Percentiles rank a stretch among this genome's conserved stretches.
These are phyloP conservation scores for Sugiyamaella paludigena DNA, from an alignment of 1,139 yeast species.

Conservation along the genomic window DNA sequence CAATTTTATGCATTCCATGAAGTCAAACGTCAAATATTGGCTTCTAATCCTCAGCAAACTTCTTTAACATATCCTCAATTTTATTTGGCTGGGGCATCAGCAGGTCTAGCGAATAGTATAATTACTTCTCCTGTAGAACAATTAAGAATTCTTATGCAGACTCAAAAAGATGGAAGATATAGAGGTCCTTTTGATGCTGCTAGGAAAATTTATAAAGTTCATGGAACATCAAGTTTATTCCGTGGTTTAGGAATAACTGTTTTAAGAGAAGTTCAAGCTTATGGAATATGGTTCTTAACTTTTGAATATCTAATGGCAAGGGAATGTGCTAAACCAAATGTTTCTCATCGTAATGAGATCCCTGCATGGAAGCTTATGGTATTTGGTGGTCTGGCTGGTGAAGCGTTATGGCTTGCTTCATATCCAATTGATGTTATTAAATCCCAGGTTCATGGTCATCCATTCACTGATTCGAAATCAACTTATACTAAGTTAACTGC, in stretches of 20 bases:
- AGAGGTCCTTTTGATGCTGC: slow-evolving; percentile 51
- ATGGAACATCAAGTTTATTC: slow-evolving; percentile 58
- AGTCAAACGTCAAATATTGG: slow-evolving; percentile 56
- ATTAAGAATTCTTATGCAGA: slow-evolving; percentile 65
- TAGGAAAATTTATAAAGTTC: slow-evolving; percentile 43
- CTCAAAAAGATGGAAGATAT: slow-evolving; percentile 45
- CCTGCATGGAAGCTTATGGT: slow-evolving; percentile 59
- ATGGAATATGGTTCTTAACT: slow-evolving; percentile 78
- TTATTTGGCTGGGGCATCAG: slow-evolving; percentile 69
- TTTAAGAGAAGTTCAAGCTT: slow-evolving; percentile 70
- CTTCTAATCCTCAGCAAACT: slow-evolving; percentile 31
- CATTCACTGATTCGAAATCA: slow-evolving; percentile 38
- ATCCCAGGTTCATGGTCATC: slow-evolving; percentile 66
- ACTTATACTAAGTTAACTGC: slow-evolving; percentile 26
- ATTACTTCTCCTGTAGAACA: slow-evolving; percentile 77
- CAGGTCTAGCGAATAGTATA: slow-evolving; percentile 75
- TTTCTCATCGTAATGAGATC: slow-evolving; percentile 46
- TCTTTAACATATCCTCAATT: slow-evolving; percentile 55
- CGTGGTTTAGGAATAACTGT: slow-evolving; percentile 62
- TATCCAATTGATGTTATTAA: slow-evolving; percentile 73
- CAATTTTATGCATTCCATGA: slow-evolving; percentile 80
- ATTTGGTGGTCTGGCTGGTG: slow-evolving; percentile 71
- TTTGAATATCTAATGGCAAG: slow-evolving; percentile 58
- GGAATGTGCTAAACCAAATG: slow-evolving; percentile 22
- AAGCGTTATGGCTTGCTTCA: slow-evolving; percentile 66